Evolutionary conservation across 129 eudicot species (phyloP), one percentile per base, ranked within the genome.

Genomic region (Solidago caesia): DNA sequence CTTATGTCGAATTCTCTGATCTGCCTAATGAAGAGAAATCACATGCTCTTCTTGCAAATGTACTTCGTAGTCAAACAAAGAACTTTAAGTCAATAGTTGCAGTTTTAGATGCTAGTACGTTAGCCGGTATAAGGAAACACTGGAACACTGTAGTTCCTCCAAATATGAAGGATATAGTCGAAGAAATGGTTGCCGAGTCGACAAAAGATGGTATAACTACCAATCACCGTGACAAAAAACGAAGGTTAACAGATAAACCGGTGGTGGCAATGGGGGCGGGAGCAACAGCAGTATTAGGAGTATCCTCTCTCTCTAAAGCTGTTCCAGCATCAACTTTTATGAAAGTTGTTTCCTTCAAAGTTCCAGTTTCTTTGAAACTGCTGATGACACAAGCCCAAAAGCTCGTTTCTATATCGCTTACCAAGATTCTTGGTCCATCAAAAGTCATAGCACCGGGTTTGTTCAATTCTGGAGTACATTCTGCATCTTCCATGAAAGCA

Each of bases 191-290:
- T 42, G 87, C 76, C 25, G 76, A 79, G 60, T 67, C 83, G 9
- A 79, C 80, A 64, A 64, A 81, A 16, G 80, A 78, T 21, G 82
- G 29, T 7, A 87, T 83, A 59, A 55, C 46, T 44, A 27, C 74
- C 42, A 73, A 55, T 45, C 80, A 70, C 21, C 25, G 77, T 45
- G 87, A 80, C 52, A 87, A 66, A 70, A 88, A 77, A 73, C 74
- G 91, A 72, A 72, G 73, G 41, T 74, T 94, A 56, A 69, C 85
- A 9, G 82, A 71, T 68, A 90, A 90, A 76, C 98, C 97, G 0
- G 85, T 94, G 13, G 91, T 94, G 44, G 98, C 99, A 6, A 89
- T 91, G 47, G 99, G 96, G 12, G 97, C 99, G 13, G 99, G 99
- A 21, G 99, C 97, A 77, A 83, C 99, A 1, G 97, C 94, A 6